Percentiles rank a stretch among this genome's conserved stretches.
These are phyloP conservation scores for Musa balbisiana DNA, from an alignment of 202 grass and related monocot species.

Conservation along the genomic window DNA sequence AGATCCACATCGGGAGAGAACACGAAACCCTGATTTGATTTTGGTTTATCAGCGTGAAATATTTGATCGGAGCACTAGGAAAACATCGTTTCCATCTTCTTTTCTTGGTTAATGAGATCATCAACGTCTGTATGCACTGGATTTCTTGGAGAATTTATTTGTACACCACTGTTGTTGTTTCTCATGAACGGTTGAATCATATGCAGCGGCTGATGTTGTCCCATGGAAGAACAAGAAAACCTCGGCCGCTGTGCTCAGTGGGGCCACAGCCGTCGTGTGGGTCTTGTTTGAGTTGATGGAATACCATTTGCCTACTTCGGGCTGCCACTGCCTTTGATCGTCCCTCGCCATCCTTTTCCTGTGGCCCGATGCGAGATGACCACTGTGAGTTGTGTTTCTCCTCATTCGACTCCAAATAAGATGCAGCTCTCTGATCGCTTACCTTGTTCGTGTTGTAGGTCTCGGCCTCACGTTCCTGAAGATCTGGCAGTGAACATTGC, in stretches of 20 bases:
- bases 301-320: slow-evolving; percentile 13
- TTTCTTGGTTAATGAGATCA: too few species aligned
- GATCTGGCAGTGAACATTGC: slow-evolving; percentile 11
- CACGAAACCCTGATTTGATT: too few species aligned
- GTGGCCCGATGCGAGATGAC: slow-evolving; percentile 8
- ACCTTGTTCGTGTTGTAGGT: slow-evolving; percentile 5
- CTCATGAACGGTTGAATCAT: neutral
- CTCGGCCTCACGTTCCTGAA: slow-evolving; percentile 1
- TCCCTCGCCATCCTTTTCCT: slow-evolving; percentile 16
- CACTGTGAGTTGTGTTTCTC: neutral
- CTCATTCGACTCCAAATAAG: neutral
- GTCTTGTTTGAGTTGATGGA: slow-evolving; percentile 16
- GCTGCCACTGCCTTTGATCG: slow-evolving; percentile 10
- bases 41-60: too few species aligned
- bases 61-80: too few species aligned
- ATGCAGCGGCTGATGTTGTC: slow-evolving; percentile 17
- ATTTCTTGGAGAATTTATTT: too few species aligned
- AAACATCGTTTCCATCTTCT: too few species aligned
- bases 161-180: too few species aligned
- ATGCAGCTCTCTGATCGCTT: neutral
- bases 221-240: slow-evolving; percentile 16
- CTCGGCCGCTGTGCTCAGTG: slow-evolving; percentile 6
- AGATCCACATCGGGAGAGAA: too few species aligned
- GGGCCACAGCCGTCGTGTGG: slow-evolving; percentile 17
- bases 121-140: too few species aligned